Evolutionary conservation across 2,329 filamentous ascomycete genomes (phyloP).

Genomic region (Myriosclerotinia duriaeana): DNA sequence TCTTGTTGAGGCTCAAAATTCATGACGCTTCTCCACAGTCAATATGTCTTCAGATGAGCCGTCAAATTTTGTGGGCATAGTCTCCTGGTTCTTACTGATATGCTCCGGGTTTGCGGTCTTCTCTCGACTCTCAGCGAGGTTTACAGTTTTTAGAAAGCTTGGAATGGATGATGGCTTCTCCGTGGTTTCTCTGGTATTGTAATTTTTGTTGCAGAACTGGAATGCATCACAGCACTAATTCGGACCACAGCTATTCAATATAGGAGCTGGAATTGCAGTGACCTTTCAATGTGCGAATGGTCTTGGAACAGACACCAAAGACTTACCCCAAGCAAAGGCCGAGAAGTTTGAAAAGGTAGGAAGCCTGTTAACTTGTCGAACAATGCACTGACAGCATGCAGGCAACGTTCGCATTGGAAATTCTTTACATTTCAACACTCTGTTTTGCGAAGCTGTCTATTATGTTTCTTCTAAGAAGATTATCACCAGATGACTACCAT

Average conservation of each 20-base stretch:
- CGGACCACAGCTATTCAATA: not conserved
- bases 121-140: conserved; percentile 5
- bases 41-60: too few species aligned
- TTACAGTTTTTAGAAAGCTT: not conserved
- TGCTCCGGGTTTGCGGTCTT: not conserved
- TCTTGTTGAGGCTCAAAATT: too few species aligned
- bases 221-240: not conserved
- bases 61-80: too few species aligned
- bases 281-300: not conserved
- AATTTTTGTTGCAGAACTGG: too few species aligned
- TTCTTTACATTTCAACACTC: not conserved
- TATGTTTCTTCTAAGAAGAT: not conserved
- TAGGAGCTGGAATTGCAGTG: not conserved
- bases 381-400: not conserved
- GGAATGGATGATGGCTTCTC: not conserved
- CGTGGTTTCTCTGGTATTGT: conserved; percentile 1
- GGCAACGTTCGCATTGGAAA: not conserved
- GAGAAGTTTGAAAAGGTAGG: conserved; percentile 1
- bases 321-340: not conserved
- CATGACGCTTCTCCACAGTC: too few species aligned
- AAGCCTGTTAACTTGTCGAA: too few species aligned
- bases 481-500: not conserved
- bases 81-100: conserved; percentile 4
- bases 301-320: not conserved
- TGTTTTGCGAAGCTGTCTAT: conserved; percentile 9